Evolutionary conservation across 73 alveolate genomes (phyloP).

Genomic region (Paramecium sexaurelia): DNA sequence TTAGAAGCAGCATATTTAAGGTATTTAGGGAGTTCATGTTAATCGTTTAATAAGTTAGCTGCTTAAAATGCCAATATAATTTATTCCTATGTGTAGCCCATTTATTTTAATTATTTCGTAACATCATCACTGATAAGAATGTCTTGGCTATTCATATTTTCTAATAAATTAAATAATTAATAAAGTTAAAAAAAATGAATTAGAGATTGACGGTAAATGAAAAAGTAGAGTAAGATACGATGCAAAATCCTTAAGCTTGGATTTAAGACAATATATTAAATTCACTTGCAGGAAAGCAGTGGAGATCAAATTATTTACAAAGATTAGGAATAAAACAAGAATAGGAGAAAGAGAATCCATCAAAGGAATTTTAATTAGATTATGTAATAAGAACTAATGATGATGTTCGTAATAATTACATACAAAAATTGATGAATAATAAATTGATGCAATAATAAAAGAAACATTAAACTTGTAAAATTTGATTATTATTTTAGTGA

Average conservation of each 20-base stretch:
- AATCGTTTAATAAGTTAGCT: neutral
- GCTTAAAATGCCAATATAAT: neutral
- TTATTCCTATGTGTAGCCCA: neutral
- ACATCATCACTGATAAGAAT: neutral
- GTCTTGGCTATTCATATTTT: neutral
- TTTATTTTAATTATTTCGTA: neutral
- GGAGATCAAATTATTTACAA: constrained; percentile 5
- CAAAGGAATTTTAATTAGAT: neutral
- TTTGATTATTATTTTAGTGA: constrained; percentile 54
- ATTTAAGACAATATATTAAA: neutral
- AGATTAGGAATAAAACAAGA: neutral
- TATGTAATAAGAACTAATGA: constrained; percentile 1
- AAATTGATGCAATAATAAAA: constrained; percentile 50
- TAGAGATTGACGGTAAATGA: constrained; percentile 17
- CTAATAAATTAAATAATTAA: neutral
- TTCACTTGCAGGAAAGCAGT: neutral
- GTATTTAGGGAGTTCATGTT: neutral
- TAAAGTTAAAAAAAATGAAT: neutral
- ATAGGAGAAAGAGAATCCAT: neutral
- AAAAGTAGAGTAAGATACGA: neutral
- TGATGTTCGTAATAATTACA: constrained; percentile 40
- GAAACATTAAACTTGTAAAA: constrained; percentile 57
- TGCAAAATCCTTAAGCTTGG: constrained; percentile 36
- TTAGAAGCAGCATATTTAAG: neutral
- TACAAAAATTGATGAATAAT: constrained; percentile 3